Evolutionary conservation across 495 filamentous ascomycete genomes (phyloP).

Genomic region (Podospora pseudoanserina): DNA sequence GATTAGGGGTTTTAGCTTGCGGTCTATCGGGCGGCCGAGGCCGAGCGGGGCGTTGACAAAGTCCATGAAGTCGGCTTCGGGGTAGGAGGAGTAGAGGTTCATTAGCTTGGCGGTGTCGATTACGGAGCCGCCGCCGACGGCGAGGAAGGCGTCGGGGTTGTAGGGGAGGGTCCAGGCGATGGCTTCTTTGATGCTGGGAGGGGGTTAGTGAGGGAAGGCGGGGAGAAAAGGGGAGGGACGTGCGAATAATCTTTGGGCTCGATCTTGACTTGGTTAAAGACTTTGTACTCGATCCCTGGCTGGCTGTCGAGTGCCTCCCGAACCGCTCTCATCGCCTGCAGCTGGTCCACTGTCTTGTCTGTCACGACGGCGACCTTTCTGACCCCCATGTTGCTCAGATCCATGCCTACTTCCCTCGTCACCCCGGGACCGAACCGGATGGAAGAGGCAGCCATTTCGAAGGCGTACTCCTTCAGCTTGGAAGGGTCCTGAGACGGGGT

Average conservation of each 20-base stretch:
- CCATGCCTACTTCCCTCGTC: constrained; percentile 99
- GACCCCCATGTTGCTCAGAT: constrained; percentile 84
- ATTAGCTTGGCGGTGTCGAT: constrained; percentile 98
- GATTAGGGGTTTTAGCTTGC: constrained; percentile 75
- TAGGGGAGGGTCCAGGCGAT: constrained; percentile 79
- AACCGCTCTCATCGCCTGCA: constrained; percentile 83
- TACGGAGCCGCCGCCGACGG: constrained; percentile 83
- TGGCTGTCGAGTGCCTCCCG: constrained; percentile 63
- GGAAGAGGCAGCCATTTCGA: constrained; percentile 93
- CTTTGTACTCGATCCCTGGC: constrained; percentile 62
- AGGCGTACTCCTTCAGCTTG: constrained; percentile 90
- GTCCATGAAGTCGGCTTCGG: constrained; percentile 87
- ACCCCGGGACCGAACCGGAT: constrained; percentile 91
- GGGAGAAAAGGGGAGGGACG: constrained; percentile 22
- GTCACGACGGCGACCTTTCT: constrained; percentile 89
- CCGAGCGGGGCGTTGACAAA: constrained; percentile 97
- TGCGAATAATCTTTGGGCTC: constrained; percentile 94
- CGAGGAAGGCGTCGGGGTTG: constrained; percentile 80
- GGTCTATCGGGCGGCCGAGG: constrained; percentile 76
- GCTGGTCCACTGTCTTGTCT: constrained; percentile 69
- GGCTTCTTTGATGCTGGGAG: constrained; percentile 70
- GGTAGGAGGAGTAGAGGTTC: constrained; percentile 89
- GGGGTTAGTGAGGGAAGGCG: background rate
- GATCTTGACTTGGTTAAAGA: constrained; percentile 72
- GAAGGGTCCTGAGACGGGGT: constrained; percentile 63